Evolutionary conservation across 148 eudicot species (phyloP).

Genomic region (Arctostaphylos glauca): DNA sequence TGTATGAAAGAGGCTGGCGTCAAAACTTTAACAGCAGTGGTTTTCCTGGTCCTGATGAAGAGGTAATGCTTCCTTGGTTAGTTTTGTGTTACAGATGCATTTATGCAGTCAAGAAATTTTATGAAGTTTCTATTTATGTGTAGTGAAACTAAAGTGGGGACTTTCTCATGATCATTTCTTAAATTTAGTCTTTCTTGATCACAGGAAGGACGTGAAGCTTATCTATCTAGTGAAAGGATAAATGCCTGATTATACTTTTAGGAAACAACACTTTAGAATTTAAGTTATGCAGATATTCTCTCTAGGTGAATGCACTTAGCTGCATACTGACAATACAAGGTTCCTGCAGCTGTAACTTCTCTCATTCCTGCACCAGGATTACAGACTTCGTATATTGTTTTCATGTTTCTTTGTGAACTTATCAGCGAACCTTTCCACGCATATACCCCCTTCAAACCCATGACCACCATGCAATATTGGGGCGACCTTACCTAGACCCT

Average conservation of each 20-base stretch:
- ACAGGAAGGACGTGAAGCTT: background rate
- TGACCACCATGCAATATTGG: too few species aligned
- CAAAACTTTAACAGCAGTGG: constrained; percentile 85
- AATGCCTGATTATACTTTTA: background rate
- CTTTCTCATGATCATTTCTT: background rate
- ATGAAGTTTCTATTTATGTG: background rate
- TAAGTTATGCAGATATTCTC: background rate
- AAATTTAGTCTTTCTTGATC: background rate
- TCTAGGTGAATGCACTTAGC: background rate
- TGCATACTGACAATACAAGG: background rate
- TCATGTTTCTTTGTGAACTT: background rate
- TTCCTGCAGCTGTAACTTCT: background rate
- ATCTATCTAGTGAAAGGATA: background rate
- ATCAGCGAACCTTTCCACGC: background rate
- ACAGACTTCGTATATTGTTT: too few species aligned
- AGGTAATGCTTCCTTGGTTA: constrained; percentile 46
- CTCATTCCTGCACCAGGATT: background rate
- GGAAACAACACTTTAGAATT: background rate
- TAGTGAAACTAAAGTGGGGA: background rate
- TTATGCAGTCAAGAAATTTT: background rate
- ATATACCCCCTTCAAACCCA: background rate
- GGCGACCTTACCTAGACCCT: too few species aligned
- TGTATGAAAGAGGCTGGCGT: constrained; percentile 99
- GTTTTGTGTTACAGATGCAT: background rate
- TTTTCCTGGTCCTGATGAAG: constrained; percentile 95